These are phyloP conservation scores for Talaromyces adpressus DNA, from an alignment of 495 filamentous ascomycete species.

Conservation along the genomic window DNA sequence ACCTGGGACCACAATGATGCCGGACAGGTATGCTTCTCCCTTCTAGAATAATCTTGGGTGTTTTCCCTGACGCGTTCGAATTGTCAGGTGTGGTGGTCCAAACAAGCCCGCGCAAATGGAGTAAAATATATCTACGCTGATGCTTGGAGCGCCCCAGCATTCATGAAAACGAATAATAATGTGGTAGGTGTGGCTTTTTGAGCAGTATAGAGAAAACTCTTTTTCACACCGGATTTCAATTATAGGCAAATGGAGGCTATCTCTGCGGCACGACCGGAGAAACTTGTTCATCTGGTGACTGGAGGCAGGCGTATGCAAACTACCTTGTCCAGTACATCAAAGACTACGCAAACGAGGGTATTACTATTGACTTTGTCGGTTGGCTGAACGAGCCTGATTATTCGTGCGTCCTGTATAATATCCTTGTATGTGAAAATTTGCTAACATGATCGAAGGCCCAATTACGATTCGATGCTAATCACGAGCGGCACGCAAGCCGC, in stretches of 20 bases:
- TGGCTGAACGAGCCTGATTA: conserved; percentile 53
- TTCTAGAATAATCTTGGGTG: not conserved
- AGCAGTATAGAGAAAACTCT: not conserved
- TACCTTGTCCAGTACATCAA: conserved; percentile 46
- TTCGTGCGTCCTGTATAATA: conserved; percentile 3
- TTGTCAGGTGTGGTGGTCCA: conserved; percentile 14
- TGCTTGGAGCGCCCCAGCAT: conserved; percentile 50
- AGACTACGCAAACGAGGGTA: conserved; percentile 42
- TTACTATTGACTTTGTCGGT: conserved; percentile 42
- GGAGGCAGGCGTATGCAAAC: conserved; percentile 49
- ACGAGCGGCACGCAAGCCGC: conserved; percentile 40
- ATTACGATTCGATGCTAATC: conserved; percentile 38
- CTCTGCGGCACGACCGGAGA: conserved; percentile 42
- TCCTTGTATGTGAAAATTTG: not conserved
- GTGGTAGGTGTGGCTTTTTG: conserved; percentile 9
- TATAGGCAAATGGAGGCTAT: conserved; percentile 28
- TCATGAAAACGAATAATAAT: conserved; percentile 48
- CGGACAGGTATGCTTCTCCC: conserved; percentile 39
- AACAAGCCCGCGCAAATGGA: conserved; percentile 37
- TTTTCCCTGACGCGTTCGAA: not conserved
- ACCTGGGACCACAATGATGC: conserved; percentile 39
- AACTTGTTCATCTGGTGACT: conserved; percentile 41
- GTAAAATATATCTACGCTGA: conserved; percentile 45
- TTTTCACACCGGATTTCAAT: not conserved
- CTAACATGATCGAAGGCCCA: conserved; percentile 5